Conservation (phyloP, 495 filamentous ascomycete species). For the Hypoxylon rickii region DNA sequence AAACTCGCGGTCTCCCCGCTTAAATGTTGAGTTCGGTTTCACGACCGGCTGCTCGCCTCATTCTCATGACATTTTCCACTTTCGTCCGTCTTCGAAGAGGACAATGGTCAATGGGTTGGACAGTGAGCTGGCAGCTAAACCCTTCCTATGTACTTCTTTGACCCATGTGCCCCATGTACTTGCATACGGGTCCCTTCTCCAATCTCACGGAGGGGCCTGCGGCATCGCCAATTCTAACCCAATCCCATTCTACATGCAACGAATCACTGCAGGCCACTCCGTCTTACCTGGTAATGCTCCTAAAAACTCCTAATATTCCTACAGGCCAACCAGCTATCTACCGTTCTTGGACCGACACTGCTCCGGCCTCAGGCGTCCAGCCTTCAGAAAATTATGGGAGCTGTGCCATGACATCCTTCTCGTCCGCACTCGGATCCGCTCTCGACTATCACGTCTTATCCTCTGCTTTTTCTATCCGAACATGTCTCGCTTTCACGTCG, state of each 20-base stretch:
- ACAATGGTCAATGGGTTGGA: slow-evolving; percentile 29
- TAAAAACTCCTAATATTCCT: no score
- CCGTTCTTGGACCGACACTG: neutral
- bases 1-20: neutral
- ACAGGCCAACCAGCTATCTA: no score
- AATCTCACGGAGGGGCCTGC: slow-evolving; percentile 27
- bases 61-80: slow-evolving; percentile 9
- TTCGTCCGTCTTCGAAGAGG: slow-evolving; percentile 12
- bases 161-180: slow-evolving; percentile 5
- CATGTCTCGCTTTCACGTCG: slow-evolving; percentile 9
- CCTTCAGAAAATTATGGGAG: no score
- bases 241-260: slow-evolving; percentile 31
- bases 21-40: slow-evolving; percentile 9
- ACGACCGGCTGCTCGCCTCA: slow-evolving; percentile 21
- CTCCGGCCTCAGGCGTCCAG: slow-evolving; percentile 1
- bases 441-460: no score
- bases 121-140: slow-evolving; percentile 29
- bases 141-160: neutral
- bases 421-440: no score
- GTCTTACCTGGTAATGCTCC: no score
- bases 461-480: slow-evolving; percentile 12
- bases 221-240: slow-evolving; percentile 31
- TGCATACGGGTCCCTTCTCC: slow-evolving; percentile 17
- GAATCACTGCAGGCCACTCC: slow-evolving; percentile 30
- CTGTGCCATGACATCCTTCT: slow-evolving; percentile 11